These are phyloP conservation scores for Bipolaris zeicola DNA, from an alignment of 2,329 filamentous ascomycete genomes.

Conservation along the genomic window DNA sequence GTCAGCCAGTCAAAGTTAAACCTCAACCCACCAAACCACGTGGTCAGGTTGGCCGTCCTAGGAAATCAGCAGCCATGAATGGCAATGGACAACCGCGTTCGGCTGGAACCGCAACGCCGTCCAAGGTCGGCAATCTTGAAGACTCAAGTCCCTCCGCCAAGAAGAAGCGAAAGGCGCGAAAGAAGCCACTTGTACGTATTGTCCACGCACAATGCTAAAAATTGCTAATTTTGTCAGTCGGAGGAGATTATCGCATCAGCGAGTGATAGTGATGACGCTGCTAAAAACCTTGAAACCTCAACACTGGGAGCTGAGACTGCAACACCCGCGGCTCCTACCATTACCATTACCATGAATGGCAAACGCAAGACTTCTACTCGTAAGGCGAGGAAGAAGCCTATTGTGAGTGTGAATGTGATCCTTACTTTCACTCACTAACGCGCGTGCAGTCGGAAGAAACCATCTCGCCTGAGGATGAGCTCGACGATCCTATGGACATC, in stretches of 20 bases:
- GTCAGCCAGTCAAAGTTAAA: slow-evolving; percentile 19
- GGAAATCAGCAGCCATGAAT: slow-evolving; percentile 34
- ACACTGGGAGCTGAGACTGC: slow-evolving; percentile 13
- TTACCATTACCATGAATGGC: slow-evolving; percentile 24
- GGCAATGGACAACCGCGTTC: slow-evolving; percentile 27
- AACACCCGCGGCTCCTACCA: slow-evolving; percentile 16
- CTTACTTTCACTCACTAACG: slow-evolving; percentile 7
- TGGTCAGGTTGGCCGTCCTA: slow-evolving; percentile 30
- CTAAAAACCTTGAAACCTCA: slow-evolving; percentile 21
- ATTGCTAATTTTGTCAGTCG: slow-evolving; percentile 30
- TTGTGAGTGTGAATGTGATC: slow-evolving; percentile 28
- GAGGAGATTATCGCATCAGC: slow-evolving; percentile 40
- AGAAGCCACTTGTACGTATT: slow-evolving; percentile 35
- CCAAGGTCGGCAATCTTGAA: slow-evolving; percentile 23
- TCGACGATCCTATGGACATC: slow-evolving; percentile 29
- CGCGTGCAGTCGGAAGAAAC: slow-evolving; percentile 33
- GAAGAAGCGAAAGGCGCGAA: slow-evolving; percentile 36
- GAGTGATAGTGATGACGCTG: slow-evolving; percentile 29
- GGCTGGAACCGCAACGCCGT: slow-evolving; percentile 23
- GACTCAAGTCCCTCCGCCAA: slow-evolving; percentile 32
- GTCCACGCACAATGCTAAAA: not conserved
- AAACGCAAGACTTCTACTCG: slow-evolving; percentile 34
- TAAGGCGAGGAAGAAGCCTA: slow-evolving; percentile 37
- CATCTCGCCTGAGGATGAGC: slow-evolving; percentile 39
- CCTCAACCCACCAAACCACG: slow-evolving; percentile 27